Evolutionary conservation across 257 asterid genomes (phyloP).

Genomic region (Datura wrightii): DNA sequence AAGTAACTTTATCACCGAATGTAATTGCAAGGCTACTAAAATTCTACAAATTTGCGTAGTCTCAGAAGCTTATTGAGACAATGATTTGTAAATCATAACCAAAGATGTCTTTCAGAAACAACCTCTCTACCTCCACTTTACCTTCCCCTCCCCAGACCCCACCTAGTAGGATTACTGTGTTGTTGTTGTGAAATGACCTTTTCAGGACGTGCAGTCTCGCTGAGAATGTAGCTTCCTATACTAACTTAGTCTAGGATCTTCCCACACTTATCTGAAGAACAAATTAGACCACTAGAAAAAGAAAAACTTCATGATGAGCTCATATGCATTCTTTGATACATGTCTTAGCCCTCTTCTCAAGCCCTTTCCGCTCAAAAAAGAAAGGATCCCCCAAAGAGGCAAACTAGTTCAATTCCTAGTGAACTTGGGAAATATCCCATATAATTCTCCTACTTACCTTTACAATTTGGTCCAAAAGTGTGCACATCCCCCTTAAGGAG

Average conservation of each 20-base stretch:
- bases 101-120: not conserved
- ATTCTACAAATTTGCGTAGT: not conserved
- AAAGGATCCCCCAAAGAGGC: not conserved
- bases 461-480: constrained; percentile 9
- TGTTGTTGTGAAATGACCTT: not conserved
- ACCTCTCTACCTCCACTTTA: too few relatives aligned
- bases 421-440: not conserved
- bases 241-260: constrained; percentile 25
- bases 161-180: too few relatives aligned
- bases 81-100: not conserved
- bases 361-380: not conserved
- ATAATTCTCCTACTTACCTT: not conserved
- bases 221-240: constrained; percentile 19
- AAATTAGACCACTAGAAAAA: not conserved
- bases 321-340: not conserved
- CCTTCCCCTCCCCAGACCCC: too few relatives aligned
- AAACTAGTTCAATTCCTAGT: constrained; percentile 14
- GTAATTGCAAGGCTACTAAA: not conserved
- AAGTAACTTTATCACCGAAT: not conserved
- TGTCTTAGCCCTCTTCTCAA: not conserved
- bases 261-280: constrained; percentile 23
- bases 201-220: not conserved
- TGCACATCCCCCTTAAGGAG: not conserved
- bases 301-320: not conserved
- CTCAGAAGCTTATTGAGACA: not conserved